Evolutionary conservation across 257 asterid species (phyloP).

Genomic region (Plectranthus barbatus): DNA sequence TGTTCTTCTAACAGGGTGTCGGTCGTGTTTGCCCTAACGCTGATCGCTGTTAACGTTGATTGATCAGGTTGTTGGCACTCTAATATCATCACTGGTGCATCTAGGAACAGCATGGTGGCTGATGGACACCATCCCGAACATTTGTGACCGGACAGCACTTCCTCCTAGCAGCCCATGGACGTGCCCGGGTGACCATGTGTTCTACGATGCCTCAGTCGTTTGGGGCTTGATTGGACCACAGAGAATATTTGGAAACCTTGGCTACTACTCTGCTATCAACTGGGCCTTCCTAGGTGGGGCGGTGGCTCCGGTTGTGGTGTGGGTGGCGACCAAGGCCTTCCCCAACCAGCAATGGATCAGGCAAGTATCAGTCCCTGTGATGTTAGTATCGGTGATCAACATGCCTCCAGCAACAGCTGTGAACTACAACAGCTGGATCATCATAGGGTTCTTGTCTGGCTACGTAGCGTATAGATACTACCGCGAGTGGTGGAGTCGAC

Average conservation of each 20-base stretch:
- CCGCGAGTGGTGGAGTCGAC: conserved; percentile 74
- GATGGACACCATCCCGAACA: conserved; percentile 67
- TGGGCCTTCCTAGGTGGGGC: conserved; percentile 74
- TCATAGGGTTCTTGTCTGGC: conserved; percentile 68
- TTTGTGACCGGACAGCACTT: conserved; percentile 58
- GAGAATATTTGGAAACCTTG: conserved; percentile 72
- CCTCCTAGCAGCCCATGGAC: conserved; percentile 87
- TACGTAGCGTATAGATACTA: conserved; percentile 55
- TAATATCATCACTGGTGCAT: conserved; percentile 63
- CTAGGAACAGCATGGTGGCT: conserved; percentile 97
- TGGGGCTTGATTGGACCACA: conserved; percentile 85
- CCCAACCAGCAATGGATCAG: conserved; percentile 55
- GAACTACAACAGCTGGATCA: conserved; percentile 81
- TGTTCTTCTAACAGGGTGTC: neutral
- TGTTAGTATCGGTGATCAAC: conserved; percentile 55
- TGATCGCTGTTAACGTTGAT: conserved; percentile 3
- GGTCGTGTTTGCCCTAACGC: neutral
- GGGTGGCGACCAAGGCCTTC: conserved; percentile 54
- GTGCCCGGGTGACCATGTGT: conserved; percentile 80
- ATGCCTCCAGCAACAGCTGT: conserved; percentile 91
- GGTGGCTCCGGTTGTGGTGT: conserved; percentile 60
- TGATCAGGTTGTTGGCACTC: conserved; percentile 68
- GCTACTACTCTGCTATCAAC: conserved; percentile 60
- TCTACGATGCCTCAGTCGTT: conserved; percentile 75
- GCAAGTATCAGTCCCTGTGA: conserved; percentile 51